Base-by-base conservation (phyloP, 805 yeast genomes). In the Saturnispora serradocipensis region DNA sequence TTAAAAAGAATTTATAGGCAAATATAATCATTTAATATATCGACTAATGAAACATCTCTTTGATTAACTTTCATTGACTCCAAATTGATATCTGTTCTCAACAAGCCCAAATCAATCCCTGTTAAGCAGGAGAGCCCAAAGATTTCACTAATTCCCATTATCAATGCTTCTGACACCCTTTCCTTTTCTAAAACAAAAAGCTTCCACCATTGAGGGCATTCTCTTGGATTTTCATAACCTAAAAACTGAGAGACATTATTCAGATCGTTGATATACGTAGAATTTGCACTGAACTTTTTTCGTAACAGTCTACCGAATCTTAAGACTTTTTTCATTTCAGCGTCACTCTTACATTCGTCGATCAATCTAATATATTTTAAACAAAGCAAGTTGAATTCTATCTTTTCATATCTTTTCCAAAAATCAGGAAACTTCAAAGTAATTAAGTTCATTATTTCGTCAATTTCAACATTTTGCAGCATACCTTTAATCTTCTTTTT, bases 141-240 rank as follows among this genome's bases (percentile, higher is more conserved):
- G 20, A 50, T 50, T 25, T 55, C 46, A 42, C 58, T 63, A 3
- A 64, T 55, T 35, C 73, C 70, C 8, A 73, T 64, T 50, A 73
- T 72, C 39, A 78, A 56, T 38, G 55, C 51, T 53, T 76, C 78
- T 42, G 72, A 67, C 27, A 73, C 54, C 46, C 70, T 70, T 2
- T 58, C 56, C 16, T 72, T 62, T 48, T 74, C 75, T 9, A 64
- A 64, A 10, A 59, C 60, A 27, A 67, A 67, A 36, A 75, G 60
- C 32, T 69, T 56, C 46, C 66, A 63, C 16, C 74, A 72, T 44
- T 68, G 69, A 32, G 60, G 62, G 4, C 73, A 61, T 4, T 60
- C 53, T 43, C 54, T 52, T 0, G 84, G 83, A 49, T 79, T 68
- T 9, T 73, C 72, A 55, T 74, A 81, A 3, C 84, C 81, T 45